phyloP scores from a whole-genome alignment of 495 filamentous ascomycete species.

The Neurospora sp. region DNA sequence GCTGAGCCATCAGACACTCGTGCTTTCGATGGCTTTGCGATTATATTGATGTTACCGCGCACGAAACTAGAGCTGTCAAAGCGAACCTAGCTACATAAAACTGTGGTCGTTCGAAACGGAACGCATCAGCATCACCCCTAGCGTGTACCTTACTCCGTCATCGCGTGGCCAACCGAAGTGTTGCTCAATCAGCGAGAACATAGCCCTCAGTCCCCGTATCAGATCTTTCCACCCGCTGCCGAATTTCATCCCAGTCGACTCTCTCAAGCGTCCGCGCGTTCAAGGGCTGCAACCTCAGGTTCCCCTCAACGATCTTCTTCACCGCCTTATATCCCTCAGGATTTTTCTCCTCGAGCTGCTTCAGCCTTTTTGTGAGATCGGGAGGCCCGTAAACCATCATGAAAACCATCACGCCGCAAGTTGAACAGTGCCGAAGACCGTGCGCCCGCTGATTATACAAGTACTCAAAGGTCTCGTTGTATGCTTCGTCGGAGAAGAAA shows the following conservation, averaged over 20 bases:
- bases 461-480: constrained; percentile 11
- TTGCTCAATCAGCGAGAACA: constrained; percentile 2
- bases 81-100: background rate
- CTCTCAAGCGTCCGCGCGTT: constrained; percentile 13
- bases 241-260: background rate
- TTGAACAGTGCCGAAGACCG: constrained; percentile 7
- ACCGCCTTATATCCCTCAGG: constrained; percentile 9
- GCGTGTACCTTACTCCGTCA: background rate
- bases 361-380: background rate
- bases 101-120: background rate
- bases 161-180: background rate
- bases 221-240: background rate
- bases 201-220: constrained; percentile 14
- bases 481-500: constrained; percentile 4
- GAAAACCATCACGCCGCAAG: constrained; percentile 13
- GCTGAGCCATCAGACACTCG: background rate
- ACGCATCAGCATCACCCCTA: background rate
- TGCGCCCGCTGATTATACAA: constrained; percentile 3
- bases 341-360: constrained; percentile 5
- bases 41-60: background rate
- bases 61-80: background rate
- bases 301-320: constrained; percentile 5
- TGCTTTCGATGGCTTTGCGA: background rate
- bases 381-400: constrained; percentile 14
- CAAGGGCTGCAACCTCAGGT: constrained; percentile 12